A percentile compares a stretch with the other conserved stretches of the same genome.
phyloP scores from a whole-genome alignment of 148 eudicot species.

The Bassia scoparia region DNA sequence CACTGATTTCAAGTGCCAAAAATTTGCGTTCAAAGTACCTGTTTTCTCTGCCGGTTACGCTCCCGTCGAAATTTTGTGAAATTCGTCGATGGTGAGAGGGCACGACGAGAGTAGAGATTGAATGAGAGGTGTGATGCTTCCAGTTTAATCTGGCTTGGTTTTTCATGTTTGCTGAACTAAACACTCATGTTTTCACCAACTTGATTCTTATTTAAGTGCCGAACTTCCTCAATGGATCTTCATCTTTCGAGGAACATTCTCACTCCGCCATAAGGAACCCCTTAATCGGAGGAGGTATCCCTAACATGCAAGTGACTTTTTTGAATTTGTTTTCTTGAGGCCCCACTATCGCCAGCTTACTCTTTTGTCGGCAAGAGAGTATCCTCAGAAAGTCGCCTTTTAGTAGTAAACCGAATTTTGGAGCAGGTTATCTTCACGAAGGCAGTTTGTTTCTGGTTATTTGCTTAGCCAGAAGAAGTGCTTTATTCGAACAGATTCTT shows the following conservation, averaged over 20 bases:
- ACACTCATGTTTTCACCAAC: constrained; percentile 32
- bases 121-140: too few species aligned
- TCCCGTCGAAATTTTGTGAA: too few species aligned
- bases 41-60: too few species aligned
- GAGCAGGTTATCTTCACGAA: constrained; percentile 42
- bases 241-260: constrained; percentile 60
- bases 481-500: constrained; percentile 41
- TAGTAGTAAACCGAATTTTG: constrained; percentile 42
- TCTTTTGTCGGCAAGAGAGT: constrained; percentile 35
- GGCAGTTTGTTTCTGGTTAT: constrained; percentile 84
- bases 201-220: constrained; percentile 32
- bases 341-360: constrained; percentile 33
- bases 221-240: constrained; percentile 57
- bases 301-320: constrained; percentile 54
- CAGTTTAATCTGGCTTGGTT: constrained; percentile 30
- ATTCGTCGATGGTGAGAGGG: too few species aligned
- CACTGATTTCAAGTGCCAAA: too few species aligned
- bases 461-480: constrained; percentile 48
- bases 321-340: constrained; percentile 43
- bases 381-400: constrained; percentile 40
- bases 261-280: constrained; percentile 36
- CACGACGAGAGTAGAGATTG: too few species aligned
- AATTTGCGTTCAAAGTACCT: too few species aligned
- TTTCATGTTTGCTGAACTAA: constrained; percentile 34
- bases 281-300: constrained; percentile 47